phyloP scores from a whole-genome alignment of 257 asterid species.

The Marsdenia floribunda region DNA sequence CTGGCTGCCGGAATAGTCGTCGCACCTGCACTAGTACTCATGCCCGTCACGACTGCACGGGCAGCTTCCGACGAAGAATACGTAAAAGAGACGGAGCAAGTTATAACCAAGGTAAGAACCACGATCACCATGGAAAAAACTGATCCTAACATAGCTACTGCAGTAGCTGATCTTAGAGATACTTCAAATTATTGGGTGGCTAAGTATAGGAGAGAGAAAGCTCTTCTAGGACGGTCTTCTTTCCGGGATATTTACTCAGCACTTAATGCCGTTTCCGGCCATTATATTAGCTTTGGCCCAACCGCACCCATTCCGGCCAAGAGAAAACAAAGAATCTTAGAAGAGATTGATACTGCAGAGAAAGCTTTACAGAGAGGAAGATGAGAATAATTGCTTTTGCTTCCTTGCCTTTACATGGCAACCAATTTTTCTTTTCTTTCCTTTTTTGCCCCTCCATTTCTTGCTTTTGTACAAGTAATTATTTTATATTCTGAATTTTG shows the following conservation, averaged over 20 bases:
- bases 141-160: constrained; percentile 63
- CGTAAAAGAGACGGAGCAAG: constrained; percentile 63
- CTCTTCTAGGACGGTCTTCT: constrained; percentile 64
- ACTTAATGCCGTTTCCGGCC: constrained; percentile 92
- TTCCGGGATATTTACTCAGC: constrained; percentile 93
- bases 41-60: constrained; percentile 31
- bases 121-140: constrained; percentile 58
- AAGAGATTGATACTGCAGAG: constrained; percentile 93
- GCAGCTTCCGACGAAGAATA: constrained; percentile 71
- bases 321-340: constrained; percentile 84
- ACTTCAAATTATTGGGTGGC: constrained; percentile 92
- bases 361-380: constrained; percentile 81
- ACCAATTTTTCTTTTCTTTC: background rate
- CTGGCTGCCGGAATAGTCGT: constrained; percentile 35
- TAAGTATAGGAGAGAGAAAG: constrained; percentile 79
- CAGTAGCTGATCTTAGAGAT: constrained; percentile 75
- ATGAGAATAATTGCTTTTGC: constrained; percentile 22
- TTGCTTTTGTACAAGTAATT: background rate
- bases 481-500: background rate
- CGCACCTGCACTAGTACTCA: constrained; percentile 19
- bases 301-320: constrained; percentile 86
- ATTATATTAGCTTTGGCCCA: constrained; percentile 89
- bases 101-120: constrained; percentile 58
- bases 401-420: constrained; percentile 1
- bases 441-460: background rate